Percentiles rank a stretch among this genome's conserved stretches.
phyloP scores from a whole-genome alignment of 192 early-diverging fungal species.

The Mortierella hygrophila region DNA sequence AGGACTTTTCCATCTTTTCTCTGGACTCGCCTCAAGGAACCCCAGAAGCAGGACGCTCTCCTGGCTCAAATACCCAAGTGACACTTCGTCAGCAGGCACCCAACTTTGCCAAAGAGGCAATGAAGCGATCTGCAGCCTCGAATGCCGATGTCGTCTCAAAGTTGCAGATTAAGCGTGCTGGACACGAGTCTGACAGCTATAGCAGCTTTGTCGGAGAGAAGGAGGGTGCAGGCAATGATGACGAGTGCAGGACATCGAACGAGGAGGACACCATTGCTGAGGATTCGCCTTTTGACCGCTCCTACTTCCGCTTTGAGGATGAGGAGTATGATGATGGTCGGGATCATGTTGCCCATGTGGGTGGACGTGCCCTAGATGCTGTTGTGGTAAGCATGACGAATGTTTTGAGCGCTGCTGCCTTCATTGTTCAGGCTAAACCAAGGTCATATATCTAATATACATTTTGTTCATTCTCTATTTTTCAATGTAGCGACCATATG shows the following conservation, averaged over 20 bases:
- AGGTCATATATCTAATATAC: neutral
- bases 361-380: constrained; percentile 84
- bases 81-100: constrained; percentile 34
- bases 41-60: constrained; percentile 16
- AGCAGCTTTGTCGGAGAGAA: constrained; percentile 42
- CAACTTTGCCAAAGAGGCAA: constrained; percentile 44
- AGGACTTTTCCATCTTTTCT: constrained; percentile 85
- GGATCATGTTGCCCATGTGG: constrained; percentile 68
- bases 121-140: constrained; percentile 38
- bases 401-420: neutral
- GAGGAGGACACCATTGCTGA: constrained; percentile 12
- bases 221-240: neutral
- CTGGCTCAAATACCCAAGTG: constrained; percentile 9
- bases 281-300: constrained; percentile 50
- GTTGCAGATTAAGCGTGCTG: constrained; percentile 21
- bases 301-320: constrained; percentile 43
- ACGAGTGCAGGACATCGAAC: neutral
- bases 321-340: constrained; percentile 53
- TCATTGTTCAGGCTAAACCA: neutral
- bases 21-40: constrained; percentile 39
- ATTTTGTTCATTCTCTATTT: neutral
- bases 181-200: constrained; percentile 5
- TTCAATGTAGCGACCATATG: constrained; percentile 76
- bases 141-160: constrained; percentile 29
- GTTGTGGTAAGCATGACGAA: constrained; percentile 65